A percentile compares a stretch with the other conserved stretches of the same genome.
These are phyloP conservation scores for Leccinum longicurvipes DNA, from an alignment of 768 basidiomycete species.

Conservation along the genomic window DNA sequence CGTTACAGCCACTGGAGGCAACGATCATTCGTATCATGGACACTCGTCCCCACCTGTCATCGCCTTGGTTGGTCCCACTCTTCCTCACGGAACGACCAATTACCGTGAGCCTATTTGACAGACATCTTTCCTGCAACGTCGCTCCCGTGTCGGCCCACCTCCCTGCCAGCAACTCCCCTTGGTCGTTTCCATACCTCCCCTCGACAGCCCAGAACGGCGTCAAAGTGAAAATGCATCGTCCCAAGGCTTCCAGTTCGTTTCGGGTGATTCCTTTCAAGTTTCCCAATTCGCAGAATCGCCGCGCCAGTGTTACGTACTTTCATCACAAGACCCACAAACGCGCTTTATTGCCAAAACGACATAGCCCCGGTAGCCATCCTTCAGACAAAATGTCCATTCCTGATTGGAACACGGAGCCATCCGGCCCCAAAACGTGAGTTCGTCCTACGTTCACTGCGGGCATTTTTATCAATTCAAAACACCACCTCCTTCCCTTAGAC, in stretches of 20 bases:
- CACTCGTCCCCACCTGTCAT: not conserved
- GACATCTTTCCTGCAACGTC: too few species aligned
- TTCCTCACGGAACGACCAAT: too few species aligned
- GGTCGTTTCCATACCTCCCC: not conserved
- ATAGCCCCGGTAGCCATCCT: not conserved
- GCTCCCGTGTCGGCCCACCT: too few species aligned
- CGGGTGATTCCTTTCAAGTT: not conserved
- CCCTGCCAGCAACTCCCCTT: too few species aligned
- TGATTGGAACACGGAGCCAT: not conserved
- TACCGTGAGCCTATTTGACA: not conserved
- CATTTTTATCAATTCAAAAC: not conserved
- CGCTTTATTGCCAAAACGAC: not conserved
- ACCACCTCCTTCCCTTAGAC: not conserved
- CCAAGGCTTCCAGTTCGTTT: too few species aligned
- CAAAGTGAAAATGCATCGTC: not conserved
- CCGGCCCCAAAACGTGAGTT: not conserved
- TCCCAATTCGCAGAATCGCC: too few species aligned
- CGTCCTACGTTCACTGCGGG: too few species aligned
- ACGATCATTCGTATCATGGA: not conserved
- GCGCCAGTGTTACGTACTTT: not conserved
- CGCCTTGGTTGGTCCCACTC: not conserved
- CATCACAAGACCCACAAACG: not conserved
- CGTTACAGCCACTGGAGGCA: not conserved
- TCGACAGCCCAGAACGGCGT: not conserved
- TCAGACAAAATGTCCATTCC: not conserved